Base-by-base conservation (phyloP, 148 eudicot species). In the Rhododendron kiyosumense region DNA sequence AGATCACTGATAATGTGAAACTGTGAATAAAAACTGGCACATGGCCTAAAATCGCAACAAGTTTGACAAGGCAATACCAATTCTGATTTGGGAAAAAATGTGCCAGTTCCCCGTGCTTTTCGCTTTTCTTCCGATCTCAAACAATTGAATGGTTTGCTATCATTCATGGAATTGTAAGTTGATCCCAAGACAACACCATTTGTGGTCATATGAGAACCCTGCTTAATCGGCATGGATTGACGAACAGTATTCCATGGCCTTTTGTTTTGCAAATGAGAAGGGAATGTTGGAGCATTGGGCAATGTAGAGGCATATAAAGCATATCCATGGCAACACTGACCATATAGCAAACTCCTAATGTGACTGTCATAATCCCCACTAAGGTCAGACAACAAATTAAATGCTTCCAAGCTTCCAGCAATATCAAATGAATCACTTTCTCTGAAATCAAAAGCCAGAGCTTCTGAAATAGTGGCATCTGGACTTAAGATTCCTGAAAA, bases 71-170 rank as follows among this genome's bases (percentile, higher is more conserved):
- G 45, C 83, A 52, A 30, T 87, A 92, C 92, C 92, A 51, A 59
- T n/a, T 84, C 92, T 88, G 73, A 78, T 41, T 81, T 32, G 18
- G 89, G 94, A 43, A 92, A 67, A 84, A 89, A 91, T 11, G 91
- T 89, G 28, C 94, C 92, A 28, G 86, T 88, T 78, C 92, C 92
- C 46, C 86, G 85, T 61, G 89, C 24, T 85, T 86, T 87, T 18
- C 32, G 85, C 67, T 69, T 86, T 51, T 87, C 90, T 43, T 87
- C 89, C 41, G 48, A 20, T 73, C 24, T 41, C 71, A 87, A 74
- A 57, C 57, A 82, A 76, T 48, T 82, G 13, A 63, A 49, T 59
- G 59, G 83, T 74, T 46, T 46, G 36, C 81, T 67, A 86, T 77
- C 76, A 38, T 43, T 49, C 67, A 48, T 65, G 71, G 83, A 43